These are phyloP conservation scores for Flaveria trinervia DNA, from an alignment of 129 eudicot species.

Conservation along the genomic window DNA sequence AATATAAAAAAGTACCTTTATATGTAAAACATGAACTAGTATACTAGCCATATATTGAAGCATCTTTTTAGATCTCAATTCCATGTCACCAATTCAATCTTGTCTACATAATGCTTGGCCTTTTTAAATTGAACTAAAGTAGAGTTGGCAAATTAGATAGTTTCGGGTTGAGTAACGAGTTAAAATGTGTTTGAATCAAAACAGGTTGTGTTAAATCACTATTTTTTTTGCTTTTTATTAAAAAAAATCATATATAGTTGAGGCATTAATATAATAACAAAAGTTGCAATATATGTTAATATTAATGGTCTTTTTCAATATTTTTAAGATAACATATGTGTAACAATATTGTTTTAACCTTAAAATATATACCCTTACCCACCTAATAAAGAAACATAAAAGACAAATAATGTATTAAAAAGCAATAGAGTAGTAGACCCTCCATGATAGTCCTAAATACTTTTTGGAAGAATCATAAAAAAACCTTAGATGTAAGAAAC, in stretches of 20 bases:
- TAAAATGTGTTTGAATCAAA: neutral
- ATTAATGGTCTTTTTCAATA: neutral
- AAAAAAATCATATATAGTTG: neutral
- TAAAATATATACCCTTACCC: slow-evolving; percentile 2
- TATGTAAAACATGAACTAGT: slow-evolving; percentile 14
- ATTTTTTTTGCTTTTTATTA: neutral
- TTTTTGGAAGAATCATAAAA: slow-evolving; percentile 29
- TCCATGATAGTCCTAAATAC: slow-evolving; percentile 17
- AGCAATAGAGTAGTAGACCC: slow-evolving; percentile 27
- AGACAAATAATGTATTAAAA: slow-evolving; percentile 8
- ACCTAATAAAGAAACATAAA: slow-evolving; percentile 23
- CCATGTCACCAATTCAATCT: slow-evolving; percentile 1
- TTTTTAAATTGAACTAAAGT: neutral
- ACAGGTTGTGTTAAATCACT: neutral
- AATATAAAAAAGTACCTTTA: slow-evolving; percentile 30
- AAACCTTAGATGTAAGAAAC: slow-evolving; percentile 39
- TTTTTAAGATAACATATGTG: neutral
- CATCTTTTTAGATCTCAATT: slow-evolving; percentile 2
- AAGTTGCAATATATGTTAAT: no score
- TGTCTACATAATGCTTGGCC: neutral
- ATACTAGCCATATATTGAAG: slow-evolving; percentile 15
- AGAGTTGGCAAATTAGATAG: neutral
- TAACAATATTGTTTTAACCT: neutral
- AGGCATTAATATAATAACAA: neutral
- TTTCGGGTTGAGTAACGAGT: neutral